phyloP scores from a whole-genome alignment of 352 stramenopile genomes.

The Globisporangium acanthophoron region DNA sequence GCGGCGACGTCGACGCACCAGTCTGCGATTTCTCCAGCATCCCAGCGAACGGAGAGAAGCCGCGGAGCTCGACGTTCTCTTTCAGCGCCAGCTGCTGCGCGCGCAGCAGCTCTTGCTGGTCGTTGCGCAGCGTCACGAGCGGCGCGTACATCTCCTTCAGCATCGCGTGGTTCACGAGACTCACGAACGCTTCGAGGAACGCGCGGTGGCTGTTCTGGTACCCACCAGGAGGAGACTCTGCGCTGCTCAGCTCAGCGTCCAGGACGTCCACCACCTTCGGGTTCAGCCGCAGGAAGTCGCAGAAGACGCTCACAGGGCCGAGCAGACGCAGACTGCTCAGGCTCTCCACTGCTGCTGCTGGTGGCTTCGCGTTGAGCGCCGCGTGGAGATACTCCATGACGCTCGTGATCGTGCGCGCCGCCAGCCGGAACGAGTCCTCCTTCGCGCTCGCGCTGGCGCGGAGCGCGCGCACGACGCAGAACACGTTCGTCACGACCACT shows the following conservation, averaged over 20 bases:
- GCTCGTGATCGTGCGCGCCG: constrained; percentile 31
- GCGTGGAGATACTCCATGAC: constrained; percentile 50
- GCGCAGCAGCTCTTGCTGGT: constrained; percentile 18
- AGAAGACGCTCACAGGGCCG: constrained; percentile 59
- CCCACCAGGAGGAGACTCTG: background rate
- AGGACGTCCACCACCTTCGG: constrained; percentile 37
- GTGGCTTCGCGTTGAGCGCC: constrained; percentile 19
- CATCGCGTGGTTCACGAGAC: constrained; percentile 51
- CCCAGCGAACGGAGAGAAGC: constrained; percentile 49
- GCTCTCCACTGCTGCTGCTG: constrained; percentile 4
- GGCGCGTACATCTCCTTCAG: constrained; percentile 34
- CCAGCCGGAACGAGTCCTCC: constrained; percentile 53
- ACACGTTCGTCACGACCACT: constrained; percentile 74
- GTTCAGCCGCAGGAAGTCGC: constrained; percentile 56
- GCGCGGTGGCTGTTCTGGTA: constrained; percentile 17
- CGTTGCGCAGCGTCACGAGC: constrained; percentile 19
- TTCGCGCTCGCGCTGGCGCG: constrained; percentile 15
- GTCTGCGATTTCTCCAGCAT: constrained; percentile 15
- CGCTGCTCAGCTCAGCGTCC: constrained; percentile 18
- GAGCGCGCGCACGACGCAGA: constrained; percentile 47
- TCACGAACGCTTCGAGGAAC: constrained; percentile 44
- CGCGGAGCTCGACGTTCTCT: constrained; percentile 66
- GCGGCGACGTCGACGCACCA: background rate
- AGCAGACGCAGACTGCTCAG: constrained; percentile 30
- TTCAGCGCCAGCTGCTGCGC: constrained; percentile 54